These are phyloP conservation scores for Geosmithia morbida DNA, from an alignment of 2,329 filamentous ascomycete genomes.

Conservation along the genomic window DNA sequence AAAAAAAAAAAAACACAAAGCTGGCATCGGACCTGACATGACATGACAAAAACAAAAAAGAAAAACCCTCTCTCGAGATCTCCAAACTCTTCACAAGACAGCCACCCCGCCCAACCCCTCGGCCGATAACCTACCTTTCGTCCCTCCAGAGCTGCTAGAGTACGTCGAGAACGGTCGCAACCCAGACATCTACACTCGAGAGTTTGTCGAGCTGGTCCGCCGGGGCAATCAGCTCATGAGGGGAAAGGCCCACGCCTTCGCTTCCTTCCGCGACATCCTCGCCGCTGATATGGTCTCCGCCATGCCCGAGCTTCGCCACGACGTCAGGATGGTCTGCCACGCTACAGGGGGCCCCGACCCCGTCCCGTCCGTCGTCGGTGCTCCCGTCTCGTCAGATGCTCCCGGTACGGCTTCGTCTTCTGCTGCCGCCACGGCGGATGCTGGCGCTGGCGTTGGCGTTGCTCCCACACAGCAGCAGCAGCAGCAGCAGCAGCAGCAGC, in stretches of 20 bases:
- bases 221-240: slow-evolving; percentile 52
- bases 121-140: slow-evolving; percentile 28
- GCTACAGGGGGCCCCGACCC: slow-evolving; percentile 21
- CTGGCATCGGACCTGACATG: slow-evolving; percentile 1
- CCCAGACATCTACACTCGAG: slow-evolving; percentile 60
- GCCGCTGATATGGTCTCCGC: slow-evolving; percentile 41
- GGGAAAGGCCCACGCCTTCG: slow-evolving; percentile 50
- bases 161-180: slow-evolving; percentile 61
- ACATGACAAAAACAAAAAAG: slow-evolving; percentile 26
- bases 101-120: slow-evolving; percentile 23
- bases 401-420: background rate
- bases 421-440: background rate
- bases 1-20: too few species aligned
- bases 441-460: background rate
- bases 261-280: slow-evolving; percentile 44
- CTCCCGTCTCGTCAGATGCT: background rate
- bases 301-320: slow-evolving; percentile 43
- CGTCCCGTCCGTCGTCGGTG: background rate
- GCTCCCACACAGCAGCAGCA: too few species aligned
- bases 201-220: slow-evolving; percentile 56
- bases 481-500: too few species aligned
- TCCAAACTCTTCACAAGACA: slow-evolving; percentile 22
- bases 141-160: slow-evolving; percentile 48
- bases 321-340: slow-evolving; percentile 34
- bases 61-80: slow-evolving; percentile 22